These are phyloP conservation scores for Lactarius deliciosus DNA, from an alignment of 768 basidiomycete species.

Conservation along the genomic window DNA sequence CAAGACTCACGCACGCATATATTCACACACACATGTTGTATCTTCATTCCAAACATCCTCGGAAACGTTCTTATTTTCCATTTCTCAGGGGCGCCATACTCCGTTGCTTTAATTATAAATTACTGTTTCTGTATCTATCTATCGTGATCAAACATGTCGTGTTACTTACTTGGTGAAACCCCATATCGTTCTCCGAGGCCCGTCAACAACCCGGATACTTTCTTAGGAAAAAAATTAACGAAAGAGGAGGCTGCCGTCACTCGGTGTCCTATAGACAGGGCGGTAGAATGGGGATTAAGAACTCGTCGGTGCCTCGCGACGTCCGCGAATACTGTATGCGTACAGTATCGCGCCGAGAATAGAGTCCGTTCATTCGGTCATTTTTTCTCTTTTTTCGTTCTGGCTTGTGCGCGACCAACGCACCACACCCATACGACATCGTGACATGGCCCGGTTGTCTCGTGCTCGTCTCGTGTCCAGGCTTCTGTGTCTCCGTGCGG, in stretches of 20 bases:
- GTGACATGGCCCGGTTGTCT: neutral
- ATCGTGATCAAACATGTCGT: neutral
- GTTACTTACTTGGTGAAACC: neutral
- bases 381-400: neutral
- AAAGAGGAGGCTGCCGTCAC: neutral
- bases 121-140: neutral
- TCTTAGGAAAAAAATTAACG: neutral
- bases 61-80: neutral
- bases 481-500: neutral
- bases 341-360: neutral
- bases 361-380: neutral
- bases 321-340: neutral
- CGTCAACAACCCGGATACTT: neutral
- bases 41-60: neutral
- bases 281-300: slow-evolving; percentile 1
- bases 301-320: slow-evolving; percentile 1
- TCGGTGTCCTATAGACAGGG: neutral
- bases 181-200: slow-evolving; percentile 1
- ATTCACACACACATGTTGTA: neutral
- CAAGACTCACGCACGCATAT: neutral
- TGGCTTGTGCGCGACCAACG: neutral
- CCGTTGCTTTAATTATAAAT: neutral
- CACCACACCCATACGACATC: neutral
- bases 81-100: neutral
- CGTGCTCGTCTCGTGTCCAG: slow-evolving; percentile 1